Evolutionary conservation across 306 rosid species (phyloP), one percentile per base, ranked within the genome.

Genomic region (Vachellia collinsii): DNA sequence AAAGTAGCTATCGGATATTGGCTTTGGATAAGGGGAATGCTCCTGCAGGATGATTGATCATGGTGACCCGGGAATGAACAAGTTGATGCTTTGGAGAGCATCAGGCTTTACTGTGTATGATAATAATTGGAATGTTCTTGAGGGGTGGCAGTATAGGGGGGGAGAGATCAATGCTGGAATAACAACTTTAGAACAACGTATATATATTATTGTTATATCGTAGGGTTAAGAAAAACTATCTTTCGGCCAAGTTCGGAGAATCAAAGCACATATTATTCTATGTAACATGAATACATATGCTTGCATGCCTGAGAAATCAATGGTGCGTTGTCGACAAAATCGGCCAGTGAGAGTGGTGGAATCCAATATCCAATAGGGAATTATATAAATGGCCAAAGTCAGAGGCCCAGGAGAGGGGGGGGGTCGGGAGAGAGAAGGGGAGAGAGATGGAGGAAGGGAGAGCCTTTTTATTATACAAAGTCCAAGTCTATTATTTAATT

Each of bases 11-110:
- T 88, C 17, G 81, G 91, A 92, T 92, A 91, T 88, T 90, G 87
- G 90, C 85, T 88, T 84, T 92, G 94, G 98, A 94, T 94, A 92
- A 94, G 97, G 82, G 83, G 85, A 87, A 89, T 86, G 86, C 85
- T 12, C 41, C 41, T 29, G 41, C n/a, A n/a, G n/a, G 19, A 29
- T 13, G 6, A 62, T 62, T 62, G 68, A 29, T 29, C 68, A 62
- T 14, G 41, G 68, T 62, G 68, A 62, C 68, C 68, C 68, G 13
- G 41, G 68, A 29, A 62, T 62, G 41, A 62, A 29, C 68, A 29
- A 34, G 41, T 62, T 29, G 68, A 51, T 51, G 59, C 59, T 51
- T 51, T 51, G 1, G 34, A 29, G 34, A 85, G 88, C 83, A 91
- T 85, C 85, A 80, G 25, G 77, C 65, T 56, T n/a, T 59, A 59